phyloP scores from a whole-genome alignment of 2,329 filamentous ascomycete species.

The Plenodomus biglobosus region DNA sequence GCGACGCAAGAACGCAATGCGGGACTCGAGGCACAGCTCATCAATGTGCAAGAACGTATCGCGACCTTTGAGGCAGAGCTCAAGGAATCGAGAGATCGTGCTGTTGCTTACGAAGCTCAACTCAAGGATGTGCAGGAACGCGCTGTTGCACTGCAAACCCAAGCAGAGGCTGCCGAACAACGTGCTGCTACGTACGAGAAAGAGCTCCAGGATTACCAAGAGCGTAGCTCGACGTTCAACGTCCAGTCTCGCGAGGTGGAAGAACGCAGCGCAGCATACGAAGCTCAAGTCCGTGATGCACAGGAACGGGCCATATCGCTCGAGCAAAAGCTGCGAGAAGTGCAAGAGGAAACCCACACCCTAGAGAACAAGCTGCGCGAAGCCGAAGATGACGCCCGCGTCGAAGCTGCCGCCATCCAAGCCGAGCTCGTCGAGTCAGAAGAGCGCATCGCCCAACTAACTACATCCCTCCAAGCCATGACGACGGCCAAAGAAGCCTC shows the following conservation, averaged over 20 bases:
- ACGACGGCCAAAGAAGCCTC: slow-evolving; percentile 37
- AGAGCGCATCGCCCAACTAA: slow-evolving; percentile 33
- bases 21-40: slow-evolving; percentile 36
- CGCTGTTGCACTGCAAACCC: slow-evolving; percentile 32
- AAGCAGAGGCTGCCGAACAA: slow-evolving; percentile 31
- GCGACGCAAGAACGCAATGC: slow-evolving; percentile 37
- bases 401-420: slow-evolving; percentile 40
- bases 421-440: slow-evolving; percentile 41
- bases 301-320: slow-evolving; percentile 39
- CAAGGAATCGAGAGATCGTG: slow-evolving; percentile 27
- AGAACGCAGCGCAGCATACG: slow-evolving; percentile 30
- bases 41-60: slow-evolving; percentile 39
- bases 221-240: slow-evolving; percentile 24
- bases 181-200: slow-evolving; percentile 32
- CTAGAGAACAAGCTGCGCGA: slow-evolving; percentile 40
- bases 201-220: slow-evolving; percentile 35
- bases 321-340: slow-evolving; percentile 36
- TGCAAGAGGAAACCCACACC: slow-evolving; percentile 33
- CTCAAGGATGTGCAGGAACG: slow-evolving; percentile 38
- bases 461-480: slow-evolving; percentile 26
- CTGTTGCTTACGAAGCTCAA: slow-evolving; percentile 37
- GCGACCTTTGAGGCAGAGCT: slow-evolving; percentile 35
- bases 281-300: slow-evolving; percentile 36
- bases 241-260: slow-evolving; percentile 23
- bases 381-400: slow-evolving; percentile 37